These are phyloP conservation scores for Colletotrichum tropicale DNA, from an alignment of 2,329 filamentous ascomycete genomes.

Conservation along the genomic window DNA sequence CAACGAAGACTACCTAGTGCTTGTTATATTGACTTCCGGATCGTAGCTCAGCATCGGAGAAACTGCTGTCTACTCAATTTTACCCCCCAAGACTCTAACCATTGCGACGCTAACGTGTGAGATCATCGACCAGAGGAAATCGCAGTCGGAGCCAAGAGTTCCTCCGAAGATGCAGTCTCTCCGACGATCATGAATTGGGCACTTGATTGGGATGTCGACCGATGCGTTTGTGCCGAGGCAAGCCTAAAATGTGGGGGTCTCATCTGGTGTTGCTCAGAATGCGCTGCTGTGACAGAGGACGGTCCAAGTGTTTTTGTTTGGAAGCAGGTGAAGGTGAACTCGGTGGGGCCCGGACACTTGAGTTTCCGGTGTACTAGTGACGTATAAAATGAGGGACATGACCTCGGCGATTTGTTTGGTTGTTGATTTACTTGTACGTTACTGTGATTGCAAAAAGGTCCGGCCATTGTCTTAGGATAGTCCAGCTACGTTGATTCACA, in stretches of 20 bases:
- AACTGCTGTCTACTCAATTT: neutral
- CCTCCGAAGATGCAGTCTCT: neutral
- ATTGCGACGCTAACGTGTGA: neutral
- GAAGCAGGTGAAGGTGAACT: neutral
- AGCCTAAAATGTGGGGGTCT: conserved; percentile 10
- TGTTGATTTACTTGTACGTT: neutral
- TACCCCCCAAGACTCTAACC: neutral
- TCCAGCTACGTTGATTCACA: neutral
- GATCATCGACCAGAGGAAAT: neutral
- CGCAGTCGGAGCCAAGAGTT: neutral
- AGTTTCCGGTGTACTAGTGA: conserved; percentile 12
- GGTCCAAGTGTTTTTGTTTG: neutral
- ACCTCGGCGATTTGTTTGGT: neutral
- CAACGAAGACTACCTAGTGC: neutral
- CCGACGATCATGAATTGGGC: neutral
- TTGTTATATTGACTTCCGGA: neutral
- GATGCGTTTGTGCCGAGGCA: neutral
- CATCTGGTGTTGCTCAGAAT: neutral
- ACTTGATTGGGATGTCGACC: neutral
- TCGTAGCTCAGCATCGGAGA: neutral
- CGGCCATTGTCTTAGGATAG: neutral
- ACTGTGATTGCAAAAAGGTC: neutral
- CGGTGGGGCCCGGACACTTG: conserved; percentile 10
- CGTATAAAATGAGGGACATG: conserved; percentile 11
- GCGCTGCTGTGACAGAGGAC: neutral